Conservation (phyloP, 2,329 filamentous ascomycete genomes). For the Claviceps sorghi region DNA sequence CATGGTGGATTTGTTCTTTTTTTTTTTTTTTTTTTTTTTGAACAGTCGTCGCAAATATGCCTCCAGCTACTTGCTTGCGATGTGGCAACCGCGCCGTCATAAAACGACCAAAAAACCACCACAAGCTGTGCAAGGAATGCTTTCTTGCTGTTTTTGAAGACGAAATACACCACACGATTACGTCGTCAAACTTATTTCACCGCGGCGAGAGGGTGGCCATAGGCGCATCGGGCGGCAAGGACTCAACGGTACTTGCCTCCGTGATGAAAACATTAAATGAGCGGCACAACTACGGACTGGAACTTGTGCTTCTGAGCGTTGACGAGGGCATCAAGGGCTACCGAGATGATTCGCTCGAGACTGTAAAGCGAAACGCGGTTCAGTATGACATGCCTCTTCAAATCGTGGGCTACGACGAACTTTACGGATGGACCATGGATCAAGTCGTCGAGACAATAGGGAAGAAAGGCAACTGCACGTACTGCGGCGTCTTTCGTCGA, state of each 20-base stretch:
- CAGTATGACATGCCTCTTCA: constrained; percentile 87
- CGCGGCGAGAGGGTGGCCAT: constrained; percentile 82
- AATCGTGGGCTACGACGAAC: constrained; percentile 81
- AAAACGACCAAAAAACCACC: constrained; percentile 84
- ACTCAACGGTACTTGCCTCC: constrained; percentile 88
- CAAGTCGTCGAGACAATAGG: constrained; percentile 92
- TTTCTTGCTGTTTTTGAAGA: constrained; percentile 81
- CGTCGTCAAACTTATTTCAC: constrained; percentile 62
- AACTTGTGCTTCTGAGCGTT: constrained; percentile 77
- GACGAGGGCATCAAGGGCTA: constrained; percentile 98
- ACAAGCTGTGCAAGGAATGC: constrained; percentile 81
- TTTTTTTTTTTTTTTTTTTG: not conserved
- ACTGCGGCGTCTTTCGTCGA: constrained; percentile 89
- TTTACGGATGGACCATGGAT: constrained; percentile 99
- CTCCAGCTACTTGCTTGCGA: constrained; percentile 58
- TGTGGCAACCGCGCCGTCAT: constrained; percentile 76
- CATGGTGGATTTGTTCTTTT: no score
- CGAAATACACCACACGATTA: constrained; percentile 88
- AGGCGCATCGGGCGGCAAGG: constrained; percentile 91
- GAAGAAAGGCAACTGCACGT: constrained; percentile 98
- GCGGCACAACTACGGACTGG: constrained; percentile 69
- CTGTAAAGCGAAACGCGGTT: constrained; percentile 80
- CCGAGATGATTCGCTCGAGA: constrained; percentile 87
- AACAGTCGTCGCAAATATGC: constrained; percentile 38
- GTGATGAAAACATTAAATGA: constrained; percentile 92